Conservation (phyloP, 306 rosid genomes). For the Psophocarpus tetragonolobus region DNA sequence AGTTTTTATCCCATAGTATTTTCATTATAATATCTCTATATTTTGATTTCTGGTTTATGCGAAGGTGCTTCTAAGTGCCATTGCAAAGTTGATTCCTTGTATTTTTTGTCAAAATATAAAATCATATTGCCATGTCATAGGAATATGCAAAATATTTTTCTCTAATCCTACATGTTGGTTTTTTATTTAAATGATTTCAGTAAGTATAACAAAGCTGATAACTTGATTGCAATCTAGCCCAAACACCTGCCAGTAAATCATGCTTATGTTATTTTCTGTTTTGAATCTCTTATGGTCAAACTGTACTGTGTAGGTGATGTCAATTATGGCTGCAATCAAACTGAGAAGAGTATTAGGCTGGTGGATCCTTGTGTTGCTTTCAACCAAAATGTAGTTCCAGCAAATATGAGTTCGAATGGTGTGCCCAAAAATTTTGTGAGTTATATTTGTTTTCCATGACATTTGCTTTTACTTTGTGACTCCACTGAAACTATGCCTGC, state of each 20-base stretch:
- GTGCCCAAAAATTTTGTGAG: conserved; percentile 58
- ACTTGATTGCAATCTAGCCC: conserved; percentile 20
- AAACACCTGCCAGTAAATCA: background rate
- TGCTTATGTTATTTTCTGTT: conserved; percentile 28
- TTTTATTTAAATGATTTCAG: background rate
- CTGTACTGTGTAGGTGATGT: conserved; percentile 55
- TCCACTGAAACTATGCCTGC: background rate
- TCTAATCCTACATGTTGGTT: background rate
- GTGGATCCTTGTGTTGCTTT: conserved; percentile 39
- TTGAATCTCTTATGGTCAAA: conserved; percentile 12
- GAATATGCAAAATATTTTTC: background rate
- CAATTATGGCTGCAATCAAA: conserved; percentile 42
- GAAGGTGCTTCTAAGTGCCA: conserved; percentile 24
- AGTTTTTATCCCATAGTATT: background rate
- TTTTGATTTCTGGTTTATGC: conserved; percentile 3
- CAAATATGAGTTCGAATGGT: conserved; percentile 44
- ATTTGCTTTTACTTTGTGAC: conserved; percentile 28
- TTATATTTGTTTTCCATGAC: conserved; percentile 15
- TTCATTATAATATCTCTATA: conserved; percentile 4
- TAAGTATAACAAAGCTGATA: background rate
- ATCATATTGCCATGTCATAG: conserved; percentile 5
- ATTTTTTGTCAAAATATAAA: conserved; percentile 7
- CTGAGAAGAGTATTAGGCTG: conserved; percentile 50
- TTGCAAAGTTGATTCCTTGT: background rate
- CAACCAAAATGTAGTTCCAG: conserved; percentile 46